phyloP scores from a whole-genome alignment of 208 protist species.

The Leptomonas seymouri region DNA sequence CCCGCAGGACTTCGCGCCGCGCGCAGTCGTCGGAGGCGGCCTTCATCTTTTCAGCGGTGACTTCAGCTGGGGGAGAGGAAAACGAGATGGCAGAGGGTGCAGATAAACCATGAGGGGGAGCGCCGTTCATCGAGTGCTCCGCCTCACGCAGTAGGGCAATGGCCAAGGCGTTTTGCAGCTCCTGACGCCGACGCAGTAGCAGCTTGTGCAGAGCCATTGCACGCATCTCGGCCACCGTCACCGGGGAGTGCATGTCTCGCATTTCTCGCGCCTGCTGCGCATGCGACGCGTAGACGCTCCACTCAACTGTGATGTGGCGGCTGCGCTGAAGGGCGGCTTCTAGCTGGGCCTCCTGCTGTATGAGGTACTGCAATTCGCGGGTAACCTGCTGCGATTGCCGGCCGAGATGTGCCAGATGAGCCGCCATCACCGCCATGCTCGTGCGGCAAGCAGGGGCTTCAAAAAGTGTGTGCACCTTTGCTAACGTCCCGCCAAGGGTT shows the following conservation, averaged over 20 bases:
- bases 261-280: constrained; percentile 27
- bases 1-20: constrained; percentile 26
- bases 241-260: constrained; percentile 25
- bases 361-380: constrained; percentile 15
- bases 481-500: constrained; percentile 26
- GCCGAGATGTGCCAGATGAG: constrained; percentile 23
- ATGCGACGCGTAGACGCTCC: constrained; percentile 31
- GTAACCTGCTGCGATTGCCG: constrained; percentile 22
- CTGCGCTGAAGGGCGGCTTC: constrained; percentile 23
- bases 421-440: constrained; percentile 22
- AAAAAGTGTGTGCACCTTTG: constrained; percentile 36
- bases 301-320: constrained; percentile 18
- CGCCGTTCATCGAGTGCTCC: not conserved
- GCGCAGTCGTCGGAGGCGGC: constrained; percentile 18
- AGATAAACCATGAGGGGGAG: not conserved
- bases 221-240: constrained; percentile 29
- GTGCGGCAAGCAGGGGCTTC: constrained; percentile 11
- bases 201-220: constrained; percentile 31
- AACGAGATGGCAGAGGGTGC: not conserved
- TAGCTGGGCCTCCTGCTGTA: not conserved
- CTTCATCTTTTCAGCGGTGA: constrained; percentile 21
- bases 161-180: constrained; percentile 30
- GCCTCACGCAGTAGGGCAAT: constrained; percentile 11
- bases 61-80: constrained; percentile 10
- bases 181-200: constrained; percentile 29